phyloP scores from a whole-genome alignment of 192 early-diverging fungal genomes.

The Helicostylum pulchrum region DNA sequence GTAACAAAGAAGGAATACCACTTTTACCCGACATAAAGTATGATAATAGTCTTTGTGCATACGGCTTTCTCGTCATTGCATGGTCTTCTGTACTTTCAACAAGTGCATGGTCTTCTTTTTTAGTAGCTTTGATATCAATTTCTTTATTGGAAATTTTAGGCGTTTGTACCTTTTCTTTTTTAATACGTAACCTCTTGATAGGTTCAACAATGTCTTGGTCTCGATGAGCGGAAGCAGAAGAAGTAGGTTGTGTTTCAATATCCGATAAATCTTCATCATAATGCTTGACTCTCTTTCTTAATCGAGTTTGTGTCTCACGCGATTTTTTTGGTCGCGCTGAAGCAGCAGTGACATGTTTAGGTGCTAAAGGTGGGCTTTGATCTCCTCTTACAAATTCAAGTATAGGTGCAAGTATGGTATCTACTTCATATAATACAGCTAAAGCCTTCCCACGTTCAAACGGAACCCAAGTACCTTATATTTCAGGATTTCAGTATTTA shows the following conservation, averaged over 20 bases:
- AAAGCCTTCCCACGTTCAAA: constrained; percentile 78
- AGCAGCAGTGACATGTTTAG: constrained; percentile 54
- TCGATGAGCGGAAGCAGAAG: constrained; percentile 16
- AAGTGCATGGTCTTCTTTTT: background rate
- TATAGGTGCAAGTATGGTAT: constrained; percentile 68
- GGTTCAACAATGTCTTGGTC: background rate
- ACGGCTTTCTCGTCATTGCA: constrained; percentile 56
- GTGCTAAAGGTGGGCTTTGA: constrained; percentile 52
- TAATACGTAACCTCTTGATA: background rate
- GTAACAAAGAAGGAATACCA: constrained; percentile 18
- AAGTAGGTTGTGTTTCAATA: constrained; percentile 18
- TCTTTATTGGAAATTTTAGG: background rate
- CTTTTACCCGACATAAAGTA: constrained; percentile 25
- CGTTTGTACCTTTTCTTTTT: constrained; percentile 23
- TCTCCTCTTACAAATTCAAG: constrained; percentile 74
- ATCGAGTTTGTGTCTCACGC: constrained; percentile 42
- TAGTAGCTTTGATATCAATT: too few relatives aligned
- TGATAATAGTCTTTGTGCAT: constrained; percentile 21
- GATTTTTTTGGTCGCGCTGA: constrained; percentile 40
- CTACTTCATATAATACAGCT: constrained; percentile 78
- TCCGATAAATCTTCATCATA: constrained; percentile 35
- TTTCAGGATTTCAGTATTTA: background rate
- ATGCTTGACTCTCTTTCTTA: constrained; percentile 20
- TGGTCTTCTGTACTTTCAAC: constrained; percentile 34
- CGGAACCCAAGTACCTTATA: constrained; percentile 74